Conservation (phyloP, 2,329 filamentous ascomycete species). For the Alternaria triticimaculans region DNA sequence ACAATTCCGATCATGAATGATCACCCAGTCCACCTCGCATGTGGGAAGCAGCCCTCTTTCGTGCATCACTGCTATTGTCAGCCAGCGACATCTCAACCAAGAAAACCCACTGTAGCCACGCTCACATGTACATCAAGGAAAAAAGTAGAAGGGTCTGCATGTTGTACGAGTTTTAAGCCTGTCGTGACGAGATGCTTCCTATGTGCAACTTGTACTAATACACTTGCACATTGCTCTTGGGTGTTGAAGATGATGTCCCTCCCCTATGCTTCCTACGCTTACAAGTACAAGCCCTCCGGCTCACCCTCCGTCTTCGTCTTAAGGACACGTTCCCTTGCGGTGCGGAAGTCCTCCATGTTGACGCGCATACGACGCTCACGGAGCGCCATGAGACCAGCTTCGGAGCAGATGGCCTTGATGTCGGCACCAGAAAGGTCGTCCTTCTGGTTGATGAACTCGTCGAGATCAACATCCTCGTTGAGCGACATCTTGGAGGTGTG, state of each 20-base stretch:
- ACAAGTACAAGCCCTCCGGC: constrained; percentile 98
- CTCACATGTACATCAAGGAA: background rate
- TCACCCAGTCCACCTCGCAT: too few species aligned
- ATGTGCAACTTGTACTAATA: constrained; percentile 21
- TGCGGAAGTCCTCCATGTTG: constrained; percentile 97
- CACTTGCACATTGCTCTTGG: constrained; percentile 15
- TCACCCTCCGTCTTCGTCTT: constrained; percentile 99
- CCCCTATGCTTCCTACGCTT: constrained; percentile 46
- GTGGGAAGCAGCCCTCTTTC: background rate
- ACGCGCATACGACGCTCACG: constrained; percentile 96
- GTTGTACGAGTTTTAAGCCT: constrained; percentile 9
- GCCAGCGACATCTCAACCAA: background rate
- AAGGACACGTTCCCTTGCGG: constrained; percentile 90
- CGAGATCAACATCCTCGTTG: constrained; percentile 94
- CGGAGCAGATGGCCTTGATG: constrained; percentile 98
- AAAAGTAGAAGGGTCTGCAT: background rate
- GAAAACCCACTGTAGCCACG: background rate
- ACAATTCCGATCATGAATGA: background rate
- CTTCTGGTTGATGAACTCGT: constrained; percentile 98
- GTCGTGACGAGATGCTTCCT: constrained; percentile 4
- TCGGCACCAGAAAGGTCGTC: constrained; percentile 96
- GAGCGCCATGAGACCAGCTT: constrained; percentile 92
- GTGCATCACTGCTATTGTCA: background rate
- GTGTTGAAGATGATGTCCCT: constrained; percentile 4
- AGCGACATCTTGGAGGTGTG: constrained; percentile 99